Evolutionary conservation across 768 basidiomycete species (phyloP).

Genomic region (Suillus discolor): DNA sequence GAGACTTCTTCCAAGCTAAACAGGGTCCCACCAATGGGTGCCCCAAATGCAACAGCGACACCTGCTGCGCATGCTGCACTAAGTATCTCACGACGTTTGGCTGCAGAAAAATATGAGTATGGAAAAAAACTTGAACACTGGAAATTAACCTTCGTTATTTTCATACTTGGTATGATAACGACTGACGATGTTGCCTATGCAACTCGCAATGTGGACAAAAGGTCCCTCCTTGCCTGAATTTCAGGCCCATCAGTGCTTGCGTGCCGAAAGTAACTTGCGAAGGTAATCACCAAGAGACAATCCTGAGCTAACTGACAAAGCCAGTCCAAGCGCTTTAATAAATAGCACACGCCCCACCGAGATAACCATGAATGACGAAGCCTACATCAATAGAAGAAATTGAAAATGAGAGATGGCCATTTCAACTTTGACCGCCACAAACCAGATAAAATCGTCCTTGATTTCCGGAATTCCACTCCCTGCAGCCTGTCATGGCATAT

Average conservation of each 20-base stretch:
- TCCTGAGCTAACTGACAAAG: conserved; percentile 91
- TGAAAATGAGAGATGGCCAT: conserved; percentile 8
- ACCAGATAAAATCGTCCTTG: conserved; percentile 92
- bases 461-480: conserved; percentile 97
- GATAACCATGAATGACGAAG: conserved; percentile 97
- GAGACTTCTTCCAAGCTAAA: conserved; percentile 96
- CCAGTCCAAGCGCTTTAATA: conserved; percentile 87
- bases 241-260: background rate
- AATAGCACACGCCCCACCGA: conserved; percentile 88
- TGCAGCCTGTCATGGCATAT: conserved; percentile 61
- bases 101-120: conserved; percentile 38
- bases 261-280: conserved; percentile 13
- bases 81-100: conserved; percentile 91
- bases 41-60: conserved; percentile 96
- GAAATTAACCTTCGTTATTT: conserved; percentile 80
- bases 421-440: conserved; percentile 10
- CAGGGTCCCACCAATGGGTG: conserved; percentile 91
- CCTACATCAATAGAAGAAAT: conserved; percentile 44
- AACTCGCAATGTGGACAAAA: conserved; percentile 92
- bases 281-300: conserved; percentile 67
- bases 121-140: background rate
- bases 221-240: conserved; percentile 65
- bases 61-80: conserved; percentile 97
- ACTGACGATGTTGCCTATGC: conserved; percentile 91
- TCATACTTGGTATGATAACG: conserved; percentile 89